Base-by-base conservation (phyloP, 169 alveolate genomes). In the Plasmodium gaboni region DNA sequence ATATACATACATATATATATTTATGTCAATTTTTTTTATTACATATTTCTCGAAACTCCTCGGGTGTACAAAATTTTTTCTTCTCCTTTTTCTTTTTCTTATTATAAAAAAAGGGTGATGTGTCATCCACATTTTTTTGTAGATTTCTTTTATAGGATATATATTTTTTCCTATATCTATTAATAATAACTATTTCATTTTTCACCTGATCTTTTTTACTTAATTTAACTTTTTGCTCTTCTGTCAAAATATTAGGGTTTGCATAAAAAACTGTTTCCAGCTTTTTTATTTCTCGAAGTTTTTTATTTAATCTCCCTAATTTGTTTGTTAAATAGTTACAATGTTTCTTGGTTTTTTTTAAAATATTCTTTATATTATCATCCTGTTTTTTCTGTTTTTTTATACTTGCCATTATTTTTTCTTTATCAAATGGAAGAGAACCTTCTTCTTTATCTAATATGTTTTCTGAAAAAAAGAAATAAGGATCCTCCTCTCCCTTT, bases 211-310 rank as follows among this genome's bases (percentile, higher is more conserved):
- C 70, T 69, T 83, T 83, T 83, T 83, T 83, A 64, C 91, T 83
- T 50, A 83, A 28, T 69, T 83, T 83, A 51, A 83, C 73, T 55
- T 68, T 64, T 70, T 83, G 91, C 38, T 24, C 38, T 61, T 83
- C 91, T 22, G 91, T 83, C 60, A 83, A 69, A 15, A 83, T 83
- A 50, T 69, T 68, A 2, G 91, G 85, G 46, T 68, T 83, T 17
- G 91, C 60, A 28, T 63, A 83, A 73, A 83, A 83, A 28, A 83
- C 46, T 12, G 86, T 70, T 59, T 83, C 91, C 63, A 83, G 53
- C 59, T 83, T 83, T 83, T 83, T 83, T 83, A 83, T 83, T 83
- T 83, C 91, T 28, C 91, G 42, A 22, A 83, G 63, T 69, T 83
- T 83, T 83, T 83, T 83, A 83, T 83, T 60, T 46, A 83, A 50